Evolutionary conservation across 805 yeast species (phyloP), one percentile per base, ranked within the genome.

Genomic region (Myxozyma mucilagina): DNA sequence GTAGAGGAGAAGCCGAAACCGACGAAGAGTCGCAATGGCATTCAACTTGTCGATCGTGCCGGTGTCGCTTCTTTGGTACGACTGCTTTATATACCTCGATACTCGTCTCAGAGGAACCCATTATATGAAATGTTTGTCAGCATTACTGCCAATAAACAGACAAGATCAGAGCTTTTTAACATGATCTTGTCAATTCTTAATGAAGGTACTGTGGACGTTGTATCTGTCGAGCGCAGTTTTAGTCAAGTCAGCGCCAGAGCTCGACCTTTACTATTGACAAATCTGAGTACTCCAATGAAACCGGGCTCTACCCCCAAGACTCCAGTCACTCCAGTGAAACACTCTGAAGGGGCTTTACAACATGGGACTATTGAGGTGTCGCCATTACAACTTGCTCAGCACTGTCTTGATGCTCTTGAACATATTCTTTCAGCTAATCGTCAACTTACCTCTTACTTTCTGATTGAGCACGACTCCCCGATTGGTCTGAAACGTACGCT

Each of bases 61-160:
- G 96, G 96, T 10, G 83, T 89, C 55, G 85, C 94, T 3, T 80
- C 96, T 0, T 67, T 92, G 41, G 71, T 89, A 57, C 81, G 90
- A 61, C 78, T 89, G 50, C 76, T 90, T 1, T 92, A 88, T 74
- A 78, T 87, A 24, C 92, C 96, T 0, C 89, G 86, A 66, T 57
- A 80, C 85, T 67, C 78, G 76, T 65, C 84, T 82, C 61, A 66
- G 24, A 78, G 92, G 56, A 90, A 85, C 59, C 75, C 80, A 1
- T 78, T 89, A 51, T 86, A 86, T 72, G 85, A 84, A 53, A 76
- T 93, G 4, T 77, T 91, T 57, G 83, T 82, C 24, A 84, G 82
- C 63, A 70, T 91, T 51, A 88, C 96, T 68, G 81, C 82, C 63
- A 90, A 86, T 73, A 88, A 88, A 72, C 96, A 87, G 65, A 87